Percentiles rank a stretch among this genome's conserved stretches.
phyloP scores from a whole-genome alignment of 2,329 filamentous ascomycete species.

The Emergomyces pasteurianus region DNA sequence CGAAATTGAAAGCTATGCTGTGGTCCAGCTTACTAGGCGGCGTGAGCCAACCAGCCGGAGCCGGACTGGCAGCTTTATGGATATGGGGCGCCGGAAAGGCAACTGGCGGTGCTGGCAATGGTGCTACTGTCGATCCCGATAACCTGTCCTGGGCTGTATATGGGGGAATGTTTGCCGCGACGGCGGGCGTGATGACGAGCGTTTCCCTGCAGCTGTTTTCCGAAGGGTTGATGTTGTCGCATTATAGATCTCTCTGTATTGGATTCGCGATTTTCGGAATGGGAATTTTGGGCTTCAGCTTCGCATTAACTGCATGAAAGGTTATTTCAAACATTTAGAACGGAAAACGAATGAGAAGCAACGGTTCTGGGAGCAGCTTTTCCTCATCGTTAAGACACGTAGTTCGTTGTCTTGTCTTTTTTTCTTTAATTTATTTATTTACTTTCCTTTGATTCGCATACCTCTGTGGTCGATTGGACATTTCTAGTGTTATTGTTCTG shows the following conservation, averaged over 20 bases:
- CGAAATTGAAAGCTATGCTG: constrained; percentile 66
- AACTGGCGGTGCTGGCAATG: background rate
- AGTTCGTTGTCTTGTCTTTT: background rate
- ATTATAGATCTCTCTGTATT: constrained; percentile 26
- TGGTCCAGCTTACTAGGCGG: constrained; percentile 79
- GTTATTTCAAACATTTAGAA: too few relatives aligned
- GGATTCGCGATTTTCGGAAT: constrained; percentile 47
- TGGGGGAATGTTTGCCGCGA: constrained; percentile 66
- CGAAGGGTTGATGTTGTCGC: constrained; percentile 68
- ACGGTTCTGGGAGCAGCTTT: too few relatives aligned
- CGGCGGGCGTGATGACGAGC: constrained; percentile 89
- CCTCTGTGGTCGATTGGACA: background rate
- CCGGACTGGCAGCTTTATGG: constrained; percentile 73
- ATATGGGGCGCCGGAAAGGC: constrained; percentile 56
- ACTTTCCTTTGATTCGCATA: background rate
- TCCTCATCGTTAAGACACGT: background rate
- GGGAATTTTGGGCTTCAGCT: constrained; percentile 73
- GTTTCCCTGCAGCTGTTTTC: constrained; percentile 82
- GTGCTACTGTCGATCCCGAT: constrained; percentile 13
- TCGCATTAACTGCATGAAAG: constrained; percentile 59
- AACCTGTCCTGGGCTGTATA: constrained; percentile 43
- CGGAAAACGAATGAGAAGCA: background rate
- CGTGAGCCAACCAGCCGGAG: constrained; percentile 74
- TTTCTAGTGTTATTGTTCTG: background rate
- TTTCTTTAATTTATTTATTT: background rate